Evolutionary conservation across 2,329 filamentous ascomycete species (phyloP), one percentile per base, ranked within the genome.

Genomic region (Tolypocladium ovalisporum): DNA sequence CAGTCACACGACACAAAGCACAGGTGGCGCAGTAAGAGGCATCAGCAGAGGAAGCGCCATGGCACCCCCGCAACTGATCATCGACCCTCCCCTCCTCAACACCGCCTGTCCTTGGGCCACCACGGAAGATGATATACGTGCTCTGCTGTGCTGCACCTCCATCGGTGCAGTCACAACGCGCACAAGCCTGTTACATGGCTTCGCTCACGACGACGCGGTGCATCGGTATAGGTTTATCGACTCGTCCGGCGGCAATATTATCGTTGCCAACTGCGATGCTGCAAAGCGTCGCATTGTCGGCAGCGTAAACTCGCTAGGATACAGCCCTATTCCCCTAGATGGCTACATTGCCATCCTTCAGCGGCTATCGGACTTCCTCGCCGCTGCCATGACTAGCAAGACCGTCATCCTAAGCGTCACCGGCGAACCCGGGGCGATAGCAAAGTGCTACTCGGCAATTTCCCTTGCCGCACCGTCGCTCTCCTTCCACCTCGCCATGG

Each of bases 71-170:
- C 57, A 52, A 10, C 68, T 87, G 12, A 54, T 62, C 9, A 82
- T 90, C 59, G 63, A 75, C 49, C 87, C 86, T 0, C 86, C 87
- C 0, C 75, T 93, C 8, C 75, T 91, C 62, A 92, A 92, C 71
- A 88, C 87, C 0, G 83, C 89, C 35, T 86, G 82, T 54, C 88
- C 88, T 0, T 91, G 88, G 88, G 87, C 88, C 32, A 89, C 87
- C 0, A 83, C 80, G 3, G 69, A 79, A 6, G 75, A 79, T 5
- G 82, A 91, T 61, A 79, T 92, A 4, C 68, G 74, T 42, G 71
- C 72, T 2, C 80, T 92, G 8, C 88, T 88, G 66, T 67, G 74
- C 35, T 84, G 77, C 54, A 75, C 80, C 0, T 73, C 81, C 56
- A 90, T 85, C 0, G 89, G 89, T 59, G 88, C 87, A 17, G 81